A percentile compares a stretch with the other conserved stretches of the same genome.
Conservation (phyloP, 176 grass and related monocot genomes). For the Alopecurus myosuroides region DNA sequence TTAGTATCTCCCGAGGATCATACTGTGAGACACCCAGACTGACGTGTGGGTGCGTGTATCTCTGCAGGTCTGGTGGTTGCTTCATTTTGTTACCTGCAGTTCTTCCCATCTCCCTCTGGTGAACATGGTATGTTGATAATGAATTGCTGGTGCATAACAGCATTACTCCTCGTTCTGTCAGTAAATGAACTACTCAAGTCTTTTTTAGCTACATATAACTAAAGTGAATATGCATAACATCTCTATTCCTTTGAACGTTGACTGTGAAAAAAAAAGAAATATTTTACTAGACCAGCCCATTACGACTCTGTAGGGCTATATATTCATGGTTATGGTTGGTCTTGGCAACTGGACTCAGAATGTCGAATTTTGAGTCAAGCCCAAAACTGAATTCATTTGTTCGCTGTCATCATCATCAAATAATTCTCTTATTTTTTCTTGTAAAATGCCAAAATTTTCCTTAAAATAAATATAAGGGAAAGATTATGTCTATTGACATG, state of each 20-base stretch:
- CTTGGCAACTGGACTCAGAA: too few species aligned
- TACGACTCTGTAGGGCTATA: not conserved
- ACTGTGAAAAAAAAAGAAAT: too few species aligned
- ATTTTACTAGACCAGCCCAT: not conserved
- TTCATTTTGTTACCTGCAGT: constrained; percentile 39
- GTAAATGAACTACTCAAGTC: too few species aligned
- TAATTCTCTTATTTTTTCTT: too few species aligned
- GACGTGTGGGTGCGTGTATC: not conserved
- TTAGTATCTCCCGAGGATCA: not conserved
- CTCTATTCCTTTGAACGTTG: not conserved
- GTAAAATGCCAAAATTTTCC: too few species aligned
- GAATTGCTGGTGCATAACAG: not conserved
- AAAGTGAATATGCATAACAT: not conserved
- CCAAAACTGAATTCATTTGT: too few species aligned
- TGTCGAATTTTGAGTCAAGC: too few species aligned
- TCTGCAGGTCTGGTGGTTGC: constrained; percentile 28
- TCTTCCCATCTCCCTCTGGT: constrained; percentile 23
- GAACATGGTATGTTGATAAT: constrained; percentile 3
- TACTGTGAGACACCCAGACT: not conserved
- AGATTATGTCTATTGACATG: not conserved
- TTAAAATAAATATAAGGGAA: too few species aligned
- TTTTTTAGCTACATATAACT: too few species aligned
- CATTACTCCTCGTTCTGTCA: too few species aligned
- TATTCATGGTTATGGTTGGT: not conserved
- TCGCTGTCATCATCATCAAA: too few species aligned